Evolutionary conservation across 1,284 basidiomycete genomes (phyloP), one percentile per base, ranked within the genome.

Genomic region (Gymnopus androsaceus): DNA sequence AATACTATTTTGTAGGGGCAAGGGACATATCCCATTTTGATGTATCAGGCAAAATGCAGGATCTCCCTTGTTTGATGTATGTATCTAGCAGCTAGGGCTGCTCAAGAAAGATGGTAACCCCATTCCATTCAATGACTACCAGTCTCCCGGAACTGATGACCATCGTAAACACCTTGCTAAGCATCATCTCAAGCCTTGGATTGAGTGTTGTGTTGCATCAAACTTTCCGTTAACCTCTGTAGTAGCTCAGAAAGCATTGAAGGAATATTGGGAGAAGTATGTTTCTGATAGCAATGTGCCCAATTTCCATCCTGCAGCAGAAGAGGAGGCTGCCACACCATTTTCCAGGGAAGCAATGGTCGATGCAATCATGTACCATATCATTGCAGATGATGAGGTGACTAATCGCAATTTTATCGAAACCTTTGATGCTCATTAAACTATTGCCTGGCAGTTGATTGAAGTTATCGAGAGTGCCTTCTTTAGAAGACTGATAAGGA

Each of bases 311-410:
- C n/a, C n/a, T 15, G 25, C 11, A 46, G 4, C 17, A n/a, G 38
- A 17, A 12, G 45, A 46, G 5, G 19, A 3, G 9, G 6, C 12
- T 51, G 5, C 21, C 11, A 11, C 21, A 11, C 4, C 4, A 38
- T 50, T 37, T 17, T 40, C 49, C 8, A 25, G 19, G 5, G 49
- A 38, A 3, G 49, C 31, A 7, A 21, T 51, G 17, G 19, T 27
- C 4, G 49, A 28, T 30, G 21, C n/a, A 9, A 23, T 51, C 12
- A 40, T 38, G 36, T 11, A 51, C 2, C 27, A 37, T 23, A 40
- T 51, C 12, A 40, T 51, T n/a, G 27, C 21, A 40, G 49, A 51
- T 5, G 49, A 51, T 30, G 25, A 37, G 34, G 49, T 40, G 28
- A 12, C 34, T 27, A 37, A 11, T 27, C 2, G 9, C 12, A 5